Evolutionary conservation across 2,329 filamentous ascomycete species (phyloP).

Genomic region (Cladosporium sp.): DNA sequence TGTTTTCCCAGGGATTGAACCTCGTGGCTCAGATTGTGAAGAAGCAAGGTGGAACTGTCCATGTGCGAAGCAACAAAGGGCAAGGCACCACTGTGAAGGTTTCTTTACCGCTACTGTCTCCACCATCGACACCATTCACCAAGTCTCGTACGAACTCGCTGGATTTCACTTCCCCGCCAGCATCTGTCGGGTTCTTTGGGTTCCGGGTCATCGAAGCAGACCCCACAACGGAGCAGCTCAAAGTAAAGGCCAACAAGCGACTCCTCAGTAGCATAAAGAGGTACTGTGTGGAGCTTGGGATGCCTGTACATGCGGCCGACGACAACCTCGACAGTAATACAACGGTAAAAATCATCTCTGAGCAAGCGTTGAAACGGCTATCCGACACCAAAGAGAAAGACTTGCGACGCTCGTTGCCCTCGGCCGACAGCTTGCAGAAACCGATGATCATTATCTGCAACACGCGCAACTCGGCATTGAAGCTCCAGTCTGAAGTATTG

Average conservation of each 20-base stretch:
- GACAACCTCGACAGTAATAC: neutral
- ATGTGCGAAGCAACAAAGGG: conserved; percentile 34
- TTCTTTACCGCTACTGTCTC: conserved; percentile 17
- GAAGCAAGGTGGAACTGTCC: conserved; percentile 59
- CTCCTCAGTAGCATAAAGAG: conserved; percentile 9
- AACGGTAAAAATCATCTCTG: neutral
- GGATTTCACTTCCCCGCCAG: neutral
- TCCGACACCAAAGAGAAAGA: neutral
- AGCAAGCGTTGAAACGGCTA: neutral
- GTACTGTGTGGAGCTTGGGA: neutral
- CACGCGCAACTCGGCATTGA: neutral
- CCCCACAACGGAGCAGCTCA: neutral
- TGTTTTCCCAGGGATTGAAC: conserved; percentile 50
- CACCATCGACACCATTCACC: conserved; percentile 5
- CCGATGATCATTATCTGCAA: conserved; percentile 14
- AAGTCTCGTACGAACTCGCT: neutral
- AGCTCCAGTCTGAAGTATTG: neutral
- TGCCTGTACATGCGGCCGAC: neutral
- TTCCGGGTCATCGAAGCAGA: neutral
- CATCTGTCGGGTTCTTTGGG: neutral
- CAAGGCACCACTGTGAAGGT: conserved; percentile 29
- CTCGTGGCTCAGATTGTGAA: conserved; percentile 63
- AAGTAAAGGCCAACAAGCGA: neutral
- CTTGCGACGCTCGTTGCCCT: neutral
- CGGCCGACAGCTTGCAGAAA: neutral